A percentile compares a stretch with the other conserved stretches of the same genome.
Evolutionary conservation across 2,329 filamentous ascomycete species (phyloP).

Genomic region (Fusarium sp.): DNA sequence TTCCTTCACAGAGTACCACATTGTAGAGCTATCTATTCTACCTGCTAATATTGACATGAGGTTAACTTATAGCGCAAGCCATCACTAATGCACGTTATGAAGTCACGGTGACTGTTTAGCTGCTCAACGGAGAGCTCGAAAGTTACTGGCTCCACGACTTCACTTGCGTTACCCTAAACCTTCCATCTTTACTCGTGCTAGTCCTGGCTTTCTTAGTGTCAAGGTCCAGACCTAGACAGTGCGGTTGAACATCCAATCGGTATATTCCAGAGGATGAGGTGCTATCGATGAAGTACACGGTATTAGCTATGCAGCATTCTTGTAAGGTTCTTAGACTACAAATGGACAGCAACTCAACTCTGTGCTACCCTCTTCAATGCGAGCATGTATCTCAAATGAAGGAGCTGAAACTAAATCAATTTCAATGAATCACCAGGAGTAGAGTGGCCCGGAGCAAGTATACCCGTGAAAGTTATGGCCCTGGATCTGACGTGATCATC

Average conservation of each 20-base stretch:
- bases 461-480: too few relatives aligned
- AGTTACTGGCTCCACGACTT: not conserved
- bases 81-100: not conserved
- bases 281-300: slow-evolving; percentile 4
- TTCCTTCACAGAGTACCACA: not conserved
- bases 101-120: slow-evolving; percentile 9
- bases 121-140: too few relatives aligned
- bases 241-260: too few relatives aligned
- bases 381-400: not conserved
- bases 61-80: not conserved
- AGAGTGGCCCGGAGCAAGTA: too few relatives aligned
- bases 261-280: not conserved
- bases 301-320: not conserved
- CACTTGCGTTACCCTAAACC: too few relatives aligned
- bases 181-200: not conserved
- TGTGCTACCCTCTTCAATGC: not conserved
- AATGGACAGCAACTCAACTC: not conserved
- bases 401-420: not conserved
- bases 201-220: not conserved
- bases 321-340: not conserved
- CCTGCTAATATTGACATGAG: not conserved
- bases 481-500: too few relatives aligned
- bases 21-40: too few relatives aligned
- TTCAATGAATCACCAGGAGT: too few relatives aligned
- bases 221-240: not conserved